Base-by-base conservation (phyloP, 225 moss, liverwort and hornwort genomes). In the Sphagnum tenellum region DNA sequence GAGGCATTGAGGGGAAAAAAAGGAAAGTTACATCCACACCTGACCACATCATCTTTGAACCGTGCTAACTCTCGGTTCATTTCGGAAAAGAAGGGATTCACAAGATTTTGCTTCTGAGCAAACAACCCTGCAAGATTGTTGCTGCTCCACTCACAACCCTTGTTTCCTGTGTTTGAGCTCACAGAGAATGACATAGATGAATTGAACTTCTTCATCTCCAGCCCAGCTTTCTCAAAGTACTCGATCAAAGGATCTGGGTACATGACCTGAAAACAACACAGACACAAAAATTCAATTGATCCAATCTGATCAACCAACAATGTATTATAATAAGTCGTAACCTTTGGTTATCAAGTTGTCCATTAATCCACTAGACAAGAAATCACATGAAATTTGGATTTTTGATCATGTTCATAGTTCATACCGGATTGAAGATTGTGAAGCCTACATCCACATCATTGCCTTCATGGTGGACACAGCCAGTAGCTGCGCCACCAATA, bases 121-220 rank as follows among this genome's bases (percentile, higher is more conserved):
- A 98, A 98, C 0, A 98, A 60, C 9, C 90, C 93, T 9, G 64
- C 73, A 59, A 98, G n/a, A 69, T 89, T 79, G n/a, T 44, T 72
- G 69, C 93, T 98, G 4, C 77, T 89, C 93, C 90, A 98, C 66
- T 98, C 93, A 58, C 98, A 98, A 46, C 90, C 93, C 50, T 61
- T 77, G 46, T 29, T 29, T 29, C 96, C 93, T 3, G 54, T 76
- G 29, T 70, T 81, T 83, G 93, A 70, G 65, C 98, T 98, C 12
- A 98, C 85, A 2, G 90, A 79, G 72, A 98, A 98, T 0, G 93
- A 90, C 90, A 98, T 98, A 56, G 90, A 83, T 2, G 90, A 89
- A 54, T 29, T 29, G 29, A 1, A 29, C 29, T 80, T 80, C 87
- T 92, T 90, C 70, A 84, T 79, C 49, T 87, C 87, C 67, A 93